These are phyloP conservation scores for Pseudogymnoascus sp. DNA, from an alignment of 2,329 filamentous ascomycete species.

Conservation along the genomic window DNA sequence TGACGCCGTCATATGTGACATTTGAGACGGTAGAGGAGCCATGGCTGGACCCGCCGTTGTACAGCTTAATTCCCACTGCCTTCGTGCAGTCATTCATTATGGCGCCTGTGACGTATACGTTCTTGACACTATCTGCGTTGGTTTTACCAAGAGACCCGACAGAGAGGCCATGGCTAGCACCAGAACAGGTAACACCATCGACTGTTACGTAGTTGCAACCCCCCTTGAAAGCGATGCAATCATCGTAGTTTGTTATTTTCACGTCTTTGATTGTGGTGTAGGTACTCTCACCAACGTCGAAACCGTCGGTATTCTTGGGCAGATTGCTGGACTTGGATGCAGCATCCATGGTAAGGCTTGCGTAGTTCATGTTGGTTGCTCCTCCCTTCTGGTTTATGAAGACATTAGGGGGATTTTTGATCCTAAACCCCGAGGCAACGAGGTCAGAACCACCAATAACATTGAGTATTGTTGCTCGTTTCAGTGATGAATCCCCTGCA, in stretches of 20 bases:
- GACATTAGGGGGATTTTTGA: slow-evolving; percentile 40
- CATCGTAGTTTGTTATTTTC: slow-evolving; percentile 35
- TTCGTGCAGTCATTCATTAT: slow-evolving; percentile 37
- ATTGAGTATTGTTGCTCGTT: slow-evolving; percentile 35
- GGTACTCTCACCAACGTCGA: slow-evolving; percentile 34
- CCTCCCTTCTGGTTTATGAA: slow-evolving; percentile 35
- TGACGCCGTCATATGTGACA: slow-evolving; percentile 35
- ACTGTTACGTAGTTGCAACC: slow-evolving; percentile 35
- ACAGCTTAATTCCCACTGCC: slow-evolving; percentile 40
- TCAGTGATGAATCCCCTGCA: slow-evolving; percentile 32
- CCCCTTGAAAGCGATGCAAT: slow-evolving; percentile 34
- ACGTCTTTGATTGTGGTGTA: slow-evolving; percentile 32
- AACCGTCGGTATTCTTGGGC: slow-evolving; percentile 32
- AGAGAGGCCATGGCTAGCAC: slow-evolving; percentile 38
- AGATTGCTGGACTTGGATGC: slow-evolving; percentile 32
- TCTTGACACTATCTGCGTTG: slow-evolving; percentile 35
- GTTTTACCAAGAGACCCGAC: slow-evolving; percentile 39
- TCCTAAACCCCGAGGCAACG: slow-evolving; percentile 28
- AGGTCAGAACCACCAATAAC: slow-evolving; percentile 30
- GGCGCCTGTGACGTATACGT: slow-evolving; percentile 35
- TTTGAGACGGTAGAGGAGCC: slow-evolving; percentile 34
- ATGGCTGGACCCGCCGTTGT: slow-evolving; percentile 32
- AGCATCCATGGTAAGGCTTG: slow-evolving; percentile 33
- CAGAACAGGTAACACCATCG: slow-evolving; percentile 36
- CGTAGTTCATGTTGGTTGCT: slow-evolving; percentile 31